These are phyloP conservation scores for Penicilliopsis zonata DNA, from an alignment of 495 filamentous ascomycete species.

Conservation along the genomic window DNA sequence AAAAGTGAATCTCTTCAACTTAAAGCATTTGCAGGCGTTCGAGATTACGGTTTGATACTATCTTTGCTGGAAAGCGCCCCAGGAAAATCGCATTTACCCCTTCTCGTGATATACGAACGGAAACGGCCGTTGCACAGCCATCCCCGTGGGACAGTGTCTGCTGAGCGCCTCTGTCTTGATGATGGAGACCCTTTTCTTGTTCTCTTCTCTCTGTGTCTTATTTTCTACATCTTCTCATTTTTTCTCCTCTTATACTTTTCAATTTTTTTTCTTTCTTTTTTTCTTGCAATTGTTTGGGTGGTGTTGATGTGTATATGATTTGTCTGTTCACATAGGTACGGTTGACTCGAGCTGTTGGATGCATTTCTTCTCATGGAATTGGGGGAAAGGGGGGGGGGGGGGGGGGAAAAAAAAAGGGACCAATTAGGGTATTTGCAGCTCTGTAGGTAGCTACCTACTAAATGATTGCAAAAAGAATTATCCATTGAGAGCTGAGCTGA, in stretches of 20 bases:
- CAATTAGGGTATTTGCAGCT: no score
- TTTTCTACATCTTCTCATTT: conserved; percentile 1
- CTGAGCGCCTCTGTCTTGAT: conserved; percentile 7
- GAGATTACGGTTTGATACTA: conserved; percentile 15
- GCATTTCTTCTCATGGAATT: no score
- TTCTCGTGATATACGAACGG: conserved; percentile 2
- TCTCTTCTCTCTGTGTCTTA: neutral
- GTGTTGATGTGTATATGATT: no score
- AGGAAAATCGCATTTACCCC: conserved; percentile 1
- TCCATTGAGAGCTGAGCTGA: no score
- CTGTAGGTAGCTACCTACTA: no score
- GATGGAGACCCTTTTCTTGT: conserved; percentile 2
- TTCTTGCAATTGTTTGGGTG: no score
- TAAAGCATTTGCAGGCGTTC: conserved; percentile 17
- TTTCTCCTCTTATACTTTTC: conserved; percentile 5
- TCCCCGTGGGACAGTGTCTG: conserved; percentile 3
- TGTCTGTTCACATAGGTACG: no score
- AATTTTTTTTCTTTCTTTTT: conserved; percentile 4
- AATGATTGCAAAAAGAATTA: no score
- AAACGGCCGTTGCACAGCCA: neutral
- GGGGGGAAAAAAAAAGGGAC: no score
- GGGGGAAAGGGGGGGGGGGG: no score
- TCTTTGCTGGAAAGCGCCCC: conserved; percentile 5
- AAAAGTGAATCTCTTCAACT: conserved; percentile 9
- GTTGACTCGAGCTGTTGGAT: no score